Evolutionary conservation across 108 stramenopile species (phyloP), one percentile per base, ranked within the genome.

Genomic region (Cyclotella sp.): DNA sequence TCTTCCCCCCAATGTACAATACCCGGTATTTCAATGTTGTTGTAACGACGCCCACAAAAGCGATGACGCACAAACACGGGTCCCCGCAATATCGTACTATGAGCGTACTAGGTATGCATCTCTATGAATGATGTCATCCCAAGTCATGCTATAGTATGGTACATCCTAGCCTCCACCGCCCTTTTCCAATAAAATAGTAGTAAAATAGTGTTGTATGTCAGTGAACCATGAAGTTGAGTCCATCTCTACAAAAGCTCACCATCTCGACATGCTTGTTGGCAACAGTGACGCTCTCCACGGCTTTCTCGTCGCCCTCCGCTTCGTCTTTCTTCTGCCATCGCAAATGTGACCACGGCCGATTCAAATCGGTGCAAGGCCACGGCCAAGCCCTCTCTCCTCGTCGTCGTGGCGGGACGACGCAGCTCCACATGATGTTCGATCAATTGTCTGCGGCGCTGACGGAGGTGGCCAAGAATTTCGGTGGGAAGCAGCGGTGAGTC

Each of bases 361-460:
- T 1, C 41, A 4, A 46, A 46, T 40, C 15, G 22, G 65, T 15
- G 12, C 21, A 16, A 53, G 9, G 26, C 6, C 22, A n/a, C 19
- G 15, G 11, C 41, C 24, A n/a, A n/a, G n/a, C n/a, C n/a, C n/a
- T n/a, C n/a, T n/a, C n/a, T n/a, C n/a, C n/a, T n/a, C n/a, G n/a
- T n/a, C n/a, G n/a, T n/a, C n/a, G n/a, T n/a, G n/a, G 53, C 39
- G 43, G 45, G 45, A 19, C 40, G 45, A 80, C 85, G 5, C 46
- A 46, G 19, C 63, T 90, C 43, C 81, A 82, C 72, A 94, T 94
- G 93, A 94, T 94, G 93, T 94, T 94, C 71, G 93, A 94, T 79
- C 94, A 95, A 49, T 79, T 95, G 19, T 83, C 94, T 0, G 73
- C 72, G 45, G 94, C 94, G 14, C 78, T 95, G 55, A 81, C 85